Evolutionary conservation across 345 rosid genomes (phyloP).

Genomic region (Psidium friedrichsthalianum): DNA sequence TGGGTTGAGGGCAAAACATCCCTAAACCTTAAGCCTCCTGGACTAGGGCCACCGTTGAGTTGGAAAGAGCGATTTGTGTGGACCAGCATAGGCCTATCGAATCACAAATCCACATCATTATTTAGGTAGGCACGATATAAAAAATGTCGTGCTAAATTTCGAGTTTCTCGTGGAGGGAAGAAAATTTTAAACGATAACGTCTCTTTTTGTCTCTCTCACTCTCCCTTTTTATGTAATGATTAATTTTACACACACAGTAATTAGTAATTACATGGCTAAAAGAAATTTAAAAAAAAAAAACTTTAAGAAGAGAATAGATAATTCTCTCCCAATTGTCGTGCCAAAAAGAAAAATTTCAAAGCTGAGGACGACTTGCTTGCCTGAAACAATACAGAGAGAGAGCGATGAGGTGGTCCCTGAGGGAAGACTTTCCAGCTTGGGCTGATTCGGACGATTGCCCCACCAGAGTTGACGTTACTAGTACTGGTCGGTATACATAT

Average conservation of each 20-base stretch:
- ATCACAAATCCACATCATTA: background rate
- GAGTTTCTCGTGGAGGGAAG: background rate
- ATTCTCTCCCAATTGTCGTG: background rate
- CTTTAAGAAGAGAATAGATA: background rate
- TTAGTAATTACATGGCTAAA: background rate
- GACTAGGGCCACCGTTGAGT: background rate
- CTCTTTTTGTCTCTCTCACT: background rate
- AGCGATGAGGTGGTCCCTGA: background rate
- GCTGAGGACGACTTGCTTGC: background rate
- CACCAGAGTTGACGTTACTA: background rate
- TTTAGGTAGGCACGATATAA: background rate
- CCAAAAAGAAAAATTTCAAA: background rate
- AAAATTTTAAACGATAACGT: background rate
- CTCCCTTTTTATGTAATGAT: background rate
- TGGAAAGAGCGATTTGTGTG: background rate
- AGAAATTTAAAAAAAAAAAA: background rate
- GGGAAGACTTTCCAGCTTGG: background rate
- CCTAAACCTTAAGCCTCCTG: background rate
- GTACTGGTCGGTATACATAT: no score
- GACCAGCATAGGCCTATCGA: background rate
- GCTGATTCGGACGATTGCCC: background rate
- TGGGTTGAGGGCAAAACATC: background rate
- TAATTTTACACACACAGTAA: background rate
- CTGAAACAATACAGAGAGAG: background rate
- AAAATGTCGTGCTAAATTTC: background rate